phyloP scores from a whole-genome alignment of 495 filamentous ascomycete species.

The Apodospora peruviana region DNA sequence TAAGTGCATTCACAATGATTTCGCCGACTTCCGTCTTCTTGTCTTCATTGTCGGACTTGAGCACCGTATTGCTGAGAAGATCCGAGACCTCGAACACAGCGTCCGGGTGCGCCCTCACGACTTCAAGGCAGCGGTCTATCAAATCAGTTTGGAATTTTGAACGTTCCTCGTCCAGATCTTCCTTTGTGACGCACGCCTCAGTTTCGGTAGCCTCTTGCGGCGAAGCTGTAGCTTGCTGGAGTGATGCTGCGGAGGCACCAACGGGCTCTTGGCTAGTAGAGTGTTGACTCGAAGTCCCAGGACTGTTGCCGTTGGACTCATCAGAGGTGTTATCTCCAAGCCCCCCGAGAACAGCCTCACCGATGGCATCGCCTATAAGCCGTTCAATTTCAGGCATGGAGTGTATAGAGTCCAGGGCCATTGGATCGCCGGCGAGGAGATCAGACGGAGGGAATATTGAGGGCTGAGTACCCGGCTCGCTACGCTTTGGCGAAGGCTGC shows the following conservation, averaged over 20 bases:
- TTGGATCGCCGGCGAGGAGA: slow-evolving; percentile 16
- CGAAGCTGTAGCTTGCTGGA: slow-evolving; percentile 2
- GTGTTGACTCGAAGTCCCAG: slow-evolving; percentile 13
- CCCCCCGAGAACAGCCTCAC: slow-evolving; percentile 15
- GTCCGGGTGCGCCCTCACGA: slow-evolving; percentile 79
- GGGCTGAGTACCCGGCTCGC: slow-evolving; percentile 5
- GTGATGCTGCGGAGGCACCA: background rate
- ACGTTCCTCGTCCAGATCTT: slow-evolving; percentile 79
- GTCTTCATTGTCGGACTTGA: slow-evolving; percentile 60
- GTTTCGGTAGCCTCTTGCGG: slow-evolving; percentile 3
- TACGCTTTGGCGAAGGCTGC: slow-evolving; percentile 13
- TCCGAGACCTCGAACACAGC: slow-evolving; percentile 90
- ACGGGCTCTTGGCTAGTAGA: slow-evolving; percentile 8
- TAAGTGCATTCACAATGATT: slow-evolving; percentile 78
- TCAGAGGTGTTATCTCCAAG: slow-evolving; percentile 15
- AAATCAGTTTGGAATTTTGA: slow-evolving; percentile 65
- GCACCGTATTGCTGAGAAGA: slow-evolving; percentile 70
- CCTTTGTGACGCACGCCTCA: slow-evolving; percentile 49
- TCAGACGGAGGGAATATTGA: background rate
- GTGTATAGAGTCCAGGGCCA: slow-evolving; percentile 27
- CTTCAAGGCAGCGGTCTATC: slow-evolving; percentile 84
- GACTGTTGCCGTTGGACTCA: slow-evolving; percentile 16
- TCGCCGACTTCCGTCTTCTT: slow-evolving; percentile 69
- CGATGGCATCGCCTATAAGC: slow-evolving; percentile 13
- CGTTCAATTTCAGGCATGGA: slow-evolving; percentile 11